Evolutionary conservation across 306 rosid genomes (phyloP).

Genomic region (Notholithocarpus densiflorus): DNA sequence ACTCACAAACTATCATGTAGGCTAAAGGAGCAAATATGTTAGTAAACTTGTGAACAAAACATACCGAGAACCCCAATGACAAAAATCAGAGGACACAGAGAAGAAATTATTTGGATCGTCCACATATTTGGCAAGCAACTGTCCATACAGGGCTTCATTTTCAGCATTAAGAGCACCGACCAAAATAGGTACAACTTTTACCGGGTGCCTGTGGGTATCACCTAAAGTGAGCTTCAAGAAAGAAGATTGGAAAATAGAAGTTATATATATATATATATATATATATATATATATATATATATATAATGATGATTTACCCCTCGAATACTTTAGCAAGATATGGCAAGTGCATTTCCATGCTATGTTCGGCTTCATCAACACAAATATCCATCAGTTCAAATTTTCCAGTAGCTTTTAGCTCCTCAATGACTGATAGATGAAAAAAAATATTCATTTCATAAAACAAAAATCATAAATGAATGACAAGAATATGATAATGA

Average conservation of each 20-base stretch:
- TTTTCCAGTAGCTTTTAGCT: conserved; percentile 82
- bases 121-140: conserved; percentile 76
- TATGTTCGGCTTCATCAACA: conserved; percentile 95
- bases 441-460: conserved; percentile 5
- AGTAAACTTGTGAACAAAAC: conserved; percentile 17
- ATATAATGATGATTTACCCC: conserved; percentile 49
- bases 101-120: conserved; percentile 80
- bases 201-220: conserved; percentile 53
- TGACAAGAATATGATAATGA: neutral
- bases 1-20: neutral
- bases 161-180: conserved; percentile 81
- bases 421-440: conserved; percentile 59
- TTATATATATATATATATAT: neutral
- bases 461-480: neutral
- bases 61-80: conserved; percentile 98
- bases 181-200: conserved; percentile 88
- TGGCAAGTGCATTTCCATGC: conserved; percentile 99
- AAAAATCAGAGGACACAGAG: conserved; percentile 87
- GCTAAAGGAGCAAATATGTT: neutral
- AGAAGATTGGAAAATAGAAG: conserved; percentile 12
- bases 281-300: neutral
- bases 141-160: conserved; percentile 77
- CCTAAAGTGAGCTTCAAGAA: conserved; percentile 20
- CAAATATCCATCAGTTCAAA: conserved; percentile 79
- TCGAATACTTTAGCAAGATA: conserved; percentile 94